A percentile compares a stretch with the other conserved stretches of the same genome.
Evolutionary conservation across 257 asterid genomes (phyloP).

Genomic region (Solanum appendiculatum): DNA sequence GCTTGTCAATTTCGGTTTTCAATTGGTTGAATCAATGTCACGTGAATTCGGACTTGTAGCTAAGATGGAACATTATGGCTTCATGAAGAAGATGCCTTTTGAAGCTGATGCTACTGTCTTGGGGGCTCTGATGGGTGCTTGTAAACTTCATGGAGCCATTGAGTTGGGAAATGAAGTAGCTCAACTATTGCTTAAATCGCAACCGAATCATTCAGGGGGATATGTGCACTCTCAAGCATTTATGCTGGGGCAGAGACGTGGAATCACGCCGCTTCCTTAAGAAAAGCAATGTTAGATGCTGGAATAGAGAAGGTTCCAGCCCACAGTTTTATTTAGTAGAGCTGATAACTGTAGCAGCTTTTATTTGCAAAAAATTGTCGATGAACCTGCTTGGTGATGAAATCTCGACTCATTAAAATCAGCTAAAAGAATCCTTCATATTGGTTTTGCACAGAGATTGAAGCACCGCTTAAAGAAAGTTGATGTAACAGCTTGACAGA

Average conservation of each 20-base stretch:
- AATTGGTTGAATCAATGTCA: slow-evolving; percentile 49
- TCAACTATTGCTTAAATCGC: slow-evolving; percentile 36
- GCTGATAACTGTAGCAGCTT: not conserved
- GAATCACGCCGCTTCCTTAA: slow-evolving; percentile 58
- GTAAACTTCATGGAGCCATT: slow-evolving; percentile 63
- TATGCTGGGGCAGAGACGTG: slow-evolving; percentile 69
- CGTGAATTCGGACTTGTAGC: slow-evolving; percentile 36
- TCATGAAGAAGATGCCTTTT: too few relatives aligned
- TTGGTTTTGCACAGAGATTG: not conserved
- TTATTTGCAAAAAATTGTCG: too few relatives aligned
- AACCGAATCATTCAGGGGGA: slow-evolving; percentile 56
- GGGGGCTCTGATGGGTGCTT: too few relatives aligned
- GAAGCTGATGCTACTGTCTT: too few relatives aligned
- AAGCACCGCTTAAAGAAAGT: not conserved
- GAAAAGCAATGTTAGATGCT: slow-evolving; percentile 60
- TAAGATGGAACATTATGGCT: too few relatives aligned
- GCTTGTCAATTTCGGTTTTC: slow-evolving; percentile 50
- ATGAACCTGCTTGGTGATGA: not conserved
- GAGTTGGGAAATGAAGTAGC: slow-evolving; percentile 74
- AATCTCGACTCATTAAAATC: not conserved
- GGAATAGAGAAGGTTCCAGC: slow-evolving; percentile 73
- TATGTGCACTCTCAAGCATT: slow-evolving; percentile 67
- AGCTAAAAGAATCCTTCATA: not conserved
- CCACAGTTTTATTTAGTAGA: slow-evolving; percentile 30
- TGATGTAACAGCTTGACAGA: too few relatives aligned